These are phyloP conservation scores for Lippia alba DNA, from an alignment of 305 asterid genomes.

Conservation along the genomic window DNA sequence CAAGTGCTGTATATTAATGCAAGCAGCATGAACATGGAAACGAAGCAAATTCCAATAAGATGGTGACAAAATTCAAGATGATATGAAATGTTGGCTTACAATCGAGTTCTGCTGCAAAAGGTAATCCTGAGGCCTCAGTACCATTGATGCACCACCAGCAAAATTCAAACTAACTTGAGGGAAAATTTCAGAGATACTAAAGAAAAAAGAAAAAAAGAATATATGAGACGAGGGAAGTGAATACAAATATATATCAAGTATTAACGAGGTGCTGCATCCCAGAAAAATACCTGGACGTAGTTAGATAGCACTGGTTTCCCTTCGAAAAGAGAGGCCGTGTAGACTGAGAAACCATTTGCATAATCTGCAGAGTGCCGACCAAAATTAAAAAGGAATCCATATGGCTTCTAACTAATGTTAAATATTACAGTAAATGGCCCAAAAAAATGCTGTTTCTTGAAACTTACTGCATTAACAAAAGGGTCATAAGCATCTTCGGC, in stretches of 20 bases:
- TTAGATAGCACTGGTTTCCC: constrained; percentile 83
- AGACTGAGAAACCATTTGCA: constrained; percentile 62
- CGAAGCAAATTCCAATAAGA: neutral
- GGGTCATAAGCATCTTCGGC: constrained; percentile 66
- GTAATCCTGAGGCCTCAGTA: constrained; percentile 77
- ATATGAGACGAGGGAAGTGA: neutral
- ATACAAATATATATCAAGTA: constrained; percentile 16
- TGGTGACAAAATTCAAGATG: neutral
- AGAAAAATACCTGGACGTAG: constrained; percentile 66
- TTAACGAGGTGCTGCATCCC: neutral
- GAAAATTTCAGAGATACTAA: constrained; percentile 68
- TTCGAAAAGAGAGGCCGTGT: constrained; percentile 60
- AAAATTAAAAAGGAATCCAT: constrained; percentile 18
- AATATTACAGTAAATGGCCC: neutral
- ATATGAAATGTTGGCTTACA: constrained; percentile 52
- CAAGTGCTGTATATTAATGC: too few species aligned
- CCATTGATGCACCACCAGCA: constrained; percentile 88
- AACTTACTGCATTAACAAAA: constrained; percentile 65
- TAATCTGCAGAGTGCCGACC: constrained; percentile 58
- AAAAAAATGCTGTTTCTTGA: neutral
- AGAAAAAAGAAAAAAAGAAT: constrained; percentile 12
- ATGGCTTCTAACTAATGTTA: neutral
- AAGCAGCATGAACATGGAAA: neutral
- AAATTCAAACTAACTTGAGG: constrained; percentile 78
- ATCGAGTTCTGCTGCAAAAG: constrained; percentile 80